Base-by-base conservation (phyloP, 352 stramenopile genomes). In the Globisporangium perplexum region DNA sequence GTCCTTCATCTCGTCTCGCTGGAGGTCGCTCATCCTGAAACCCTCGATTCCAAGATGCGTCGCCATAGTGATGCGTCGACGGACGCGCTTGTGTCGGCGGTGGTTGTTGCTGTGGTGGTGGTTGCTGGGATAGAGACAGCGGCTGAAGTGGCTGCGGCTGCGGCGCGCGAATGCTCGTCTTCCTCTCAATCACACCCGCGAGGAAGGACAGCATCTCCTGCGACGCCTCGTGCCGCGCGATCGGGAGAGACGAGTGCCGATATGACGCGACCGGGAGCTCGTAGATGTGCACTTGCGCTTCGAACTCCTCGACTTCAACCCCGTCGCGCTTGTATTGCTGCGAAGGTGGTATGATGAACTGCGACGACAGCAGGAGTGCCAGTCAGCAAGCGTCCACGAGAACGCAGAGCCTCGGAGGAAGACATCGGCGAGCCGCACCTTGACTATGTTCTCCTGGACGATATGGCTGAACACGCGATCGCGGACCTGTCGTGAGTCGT, bases 401-500 rank as follows among this genome's bases (percentile, higher is more conserved):
- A 28, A 2, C 22, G 26, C 22, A 35, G 8, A 23, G 7, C 17
- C 38, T 14, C 38, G 24, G 14, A 46, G 3, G 11, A 14, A 11
- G 5, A 51, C 17, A 50, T 18, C 12, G 11, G 14, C 33, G 12
- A 23, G 28, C 7, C 66, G 22, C 64, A 86, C 74, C 66, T 63
- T 64, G 17, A 73, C 72, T 39, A 74, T 74, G 22, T 63, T 68
- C 10, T 63, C 63, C 11, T 65, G 53, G 4, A 86, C 50, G 17
- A 86, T 57, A 42, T 74, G 78, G 53, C 58, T 82, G 55, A 86
- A 71, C 1, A 65, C 60, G 44, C 62, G 62, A 42, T 86, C 71
- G 26, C 72, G 72, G 22, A 71, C 57, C 59, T 71, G 74, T 38
- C 75, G 65, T n/a, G 59, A 69, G 38, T 76, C 62, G 36, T 70